Percentiles rank a stretch among this genome's conserved stretches.
phyloP scores from a whole-genome alignment of 129 eudicot species.

The Logfia minima region DNA sequence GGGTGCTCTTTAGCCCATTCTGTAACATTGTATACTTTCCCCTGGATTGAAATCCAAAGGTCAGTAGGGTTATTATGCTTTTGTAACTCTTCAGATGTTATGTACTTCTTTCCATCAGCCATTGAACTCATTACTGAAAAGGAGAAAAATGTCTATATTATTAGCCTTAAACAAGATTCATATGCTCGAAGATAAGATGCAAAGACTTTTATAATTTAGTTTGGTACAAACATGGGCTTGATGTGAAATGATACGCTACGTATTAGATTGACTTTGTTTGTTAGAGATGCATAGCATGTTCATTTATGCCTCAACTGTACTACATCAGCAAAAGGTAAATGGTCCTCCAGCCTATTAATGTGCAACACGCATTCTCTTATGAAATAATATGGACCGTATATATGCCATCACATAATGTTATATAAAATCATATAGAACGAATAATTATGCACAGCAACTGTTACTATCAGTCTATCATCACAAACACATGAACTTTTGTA shows the following conservation, averaged over 20 bases:
- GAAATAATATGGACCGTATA: not conserved
- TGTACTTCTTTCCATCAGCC: conserved; percentile 63
- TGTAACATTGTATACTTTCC: conserved; percentile 78
- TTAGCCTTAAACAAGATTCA: not conserved
- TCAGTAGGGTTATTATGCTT: conserved; percentile 65
- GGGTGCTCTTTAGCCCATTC: conserved; percentile 89
- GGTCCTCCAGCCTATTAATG: not conserved
- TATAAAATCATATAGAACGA: not conserved
- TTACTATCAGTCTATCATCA: not conserved
- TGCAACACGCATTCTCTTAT: not conserved
- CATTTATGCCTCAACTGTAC: not conserved
- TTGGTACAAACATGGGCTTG: not conserved
- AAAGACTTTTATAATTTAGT: not conserved
- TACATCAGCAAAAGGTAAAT: not conserved
- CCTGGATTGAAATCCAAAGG: conserved; percentile 86
- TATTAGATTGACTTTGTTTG: conserved; percentile 2
- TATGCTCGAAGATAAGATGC: not conserved
- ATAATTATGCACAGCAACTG: not conserved
- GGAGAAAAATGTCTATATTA: not conserved
- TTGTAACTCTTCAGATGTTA: conserved; percentile 64
- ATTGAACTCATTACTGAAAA: conserved; percentile 38
- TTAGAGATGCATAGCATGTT: not conserved
- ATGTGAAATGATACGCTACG: not conserved
- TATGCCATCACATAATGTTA: not conserved
- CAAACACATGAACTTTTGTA: not conserved